Evolutionary conservation across 2,329 filamentous ascomycete genomes (phyloP).

Genomic region (Fusarium avenaceum): DNA sequence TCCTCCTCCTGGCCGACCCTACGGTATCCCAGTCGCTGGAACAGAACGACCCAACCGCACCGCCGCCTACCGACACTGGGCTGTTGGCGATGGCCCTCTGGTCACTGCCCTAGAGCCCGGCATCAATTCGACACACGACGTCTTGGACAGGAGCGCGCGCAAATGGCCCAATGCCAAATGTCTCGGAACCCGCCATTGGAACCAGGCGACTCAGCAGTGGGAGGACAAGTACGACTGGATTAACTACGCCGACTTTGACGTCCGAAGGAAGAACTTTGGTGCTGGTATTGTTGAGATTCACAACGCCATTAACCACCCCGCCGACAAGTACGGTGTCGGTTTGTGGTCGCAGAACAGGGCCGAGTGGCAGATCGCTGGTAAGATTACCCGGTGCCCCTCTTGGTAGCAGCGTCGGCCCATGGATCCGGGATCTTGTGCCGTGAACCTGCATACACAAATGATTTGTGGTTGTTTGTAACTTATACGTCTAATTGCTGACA

Average conservation of each 20-base stretch:
- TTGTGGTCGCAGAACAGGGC: conserved; percentile 88
- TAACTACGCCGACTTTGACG: conserved; percentile 82
- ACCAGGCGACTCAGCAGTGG: conserved; percentile 78
- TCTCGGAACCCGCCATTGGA: conserved; percentile 85
- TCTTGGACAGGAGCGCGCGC: conserved; percentile 78
- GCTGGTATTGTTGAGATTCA: conserved; percentile 88
- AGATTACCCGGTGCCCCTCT: conserved; percentile 27
- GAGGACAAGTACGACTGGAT: conserved; percentile 84
- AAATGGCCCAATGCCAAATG: conserved; percentile 77
- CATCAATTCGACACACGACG: conserved; percentile 80
- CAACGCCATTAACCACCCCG: conserved; percentile 74
- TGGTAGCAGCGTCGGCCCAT: conserved; percentile 8
- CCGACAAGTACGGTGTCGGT: conserved; percentile 78
- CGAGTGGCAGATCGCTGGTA: conserved; percentile 88
- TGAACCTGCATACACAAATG: conserved; percentile 15
- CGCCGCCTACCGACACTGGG: conserved; percentile 86
- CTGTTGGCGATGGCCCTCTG: conserved; percentile 77
- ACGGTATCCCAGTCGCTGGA: conserved; percentile 82
- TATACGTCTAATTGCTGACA: conserved; percentile 25
- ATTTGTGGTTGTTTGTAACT: conserved; percentile 1
- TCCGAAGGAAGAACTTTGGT: conserved; percentile 85
- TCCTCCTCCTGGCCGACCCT: conserved; percentile 81
- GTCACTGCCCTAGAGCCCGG: conserved; percentile 79
- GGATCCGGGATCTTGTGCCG: conserved; percentile 13
- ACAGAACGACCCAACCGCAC: conserved; percentile 79